Conservation (phyloP, 2,329 filamentous ascomycete genomes). For the Diaporthe batatas region DNA sequence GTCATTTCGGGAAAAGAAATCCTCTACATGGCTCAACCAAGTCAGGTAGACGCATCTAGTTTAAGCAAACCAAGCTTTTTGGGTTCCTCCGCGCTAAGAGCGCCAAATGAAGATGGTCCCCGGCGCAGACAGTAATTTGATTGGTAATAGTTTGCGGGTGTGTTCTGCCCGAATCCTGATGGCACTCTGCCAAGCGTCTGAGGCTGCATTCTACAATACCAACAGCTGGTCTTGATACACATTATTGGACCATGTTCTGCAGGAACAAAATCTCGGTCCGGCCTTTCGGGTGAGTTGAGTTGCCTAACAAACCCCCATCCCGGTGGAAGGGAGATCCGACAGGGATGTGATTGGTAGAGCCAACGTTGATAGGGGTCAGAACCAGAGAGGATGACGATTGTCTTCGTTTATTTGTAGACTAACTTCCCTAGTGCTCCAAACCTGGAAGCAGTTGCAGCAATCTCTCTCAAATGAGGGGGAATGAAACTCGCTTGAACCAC, state of each 20-base stretch:
- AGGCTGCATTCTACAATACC: neutral
- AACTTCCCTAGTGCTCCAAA: no score
- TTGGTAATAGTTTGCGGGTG: neutral
- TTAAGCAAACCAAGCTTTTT: neutral
- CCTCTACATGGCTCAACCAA: neutral
- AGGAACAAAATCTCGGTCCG: neutral
- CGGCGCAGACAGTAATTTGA: neutral
- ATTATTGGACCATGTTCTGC: neutral
- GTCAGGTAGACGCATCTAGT: neutral
- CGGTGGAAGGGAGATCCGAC: no score
- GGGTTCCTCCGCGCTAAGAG: neutral
- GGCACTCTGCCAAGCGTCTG: neutral
- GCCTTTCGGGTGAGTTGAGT: neutral
- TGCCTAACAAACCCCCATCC: no score
- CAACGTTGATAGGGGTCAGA: no score
- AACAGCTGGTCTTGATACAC: neutral
- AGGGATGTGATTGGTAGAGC: no score
- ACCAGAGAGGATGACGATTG: no score
- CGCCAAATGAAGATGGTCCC: neutral
- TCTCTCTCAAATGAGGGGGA: no score
- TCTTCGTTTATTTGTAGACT: no score
- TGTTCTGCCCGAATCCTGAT: neutral
- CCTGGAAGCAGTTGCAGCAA: no score
- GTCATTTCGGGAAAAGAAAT: neutral
- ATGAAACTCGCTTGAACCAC: no score